A percentile compares a stretch with the other conserved stretches of the same genome.
Evolutionary conservation across 2,329 filamentous ascomycete species (phyloP).

Genomic region (Zymoseptoria brevis): DNA sequence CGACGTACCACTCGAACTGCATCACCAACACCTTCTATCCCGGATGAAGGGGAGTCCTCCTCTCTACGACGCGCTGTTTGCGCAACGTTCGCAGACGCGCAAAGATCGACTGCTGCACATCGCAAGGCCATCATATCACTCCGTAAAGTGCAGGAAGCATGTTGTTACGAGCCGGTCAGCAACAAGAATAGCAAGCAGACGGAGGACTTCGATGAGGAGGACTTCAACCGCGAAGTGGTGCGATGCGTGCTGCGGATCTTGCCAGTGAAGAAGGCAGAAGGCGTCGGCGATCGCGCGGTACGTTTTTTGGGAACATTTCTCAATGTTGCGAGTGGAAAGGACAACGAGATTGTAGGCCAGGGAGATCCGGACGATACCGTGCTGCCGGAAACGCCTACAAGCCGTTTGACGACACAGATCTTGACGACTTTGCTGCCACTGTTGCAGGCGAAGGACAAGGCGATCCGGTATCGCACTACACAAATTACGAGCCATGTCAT

Average conservation of each 20-base stretch:
- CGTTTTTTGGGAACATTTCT: conserved; percentile 85
- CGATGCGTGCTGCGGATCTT: conserved; percentile 76
- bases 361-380: conserved; percentile 53
- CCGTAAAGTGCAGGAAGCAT: conserved; percentile 83
- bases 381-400: conserved; percentile 75
- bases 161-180: conserved; percentile 49
- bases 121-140: conserved; percentile 81
- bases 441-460: conserved; percentile 84
- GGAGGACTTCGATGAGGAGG: conserved; percentile 69
- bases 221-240: conserved; percentile 80
- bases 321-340: conserved; percentile 56
- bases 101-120: conserved; percentile 82
- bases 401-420: conserved; percentile 66
- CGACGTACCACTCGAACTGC: conserved; percentile 20
- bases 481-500: conserved; percentile 87
- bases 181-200: conserved; percentile 45
- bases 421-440: conserved; percentile 67
- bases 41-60: conserved; percentile 63
- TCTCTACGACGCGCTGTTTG: conserved; percentile 67
- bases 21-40: conserved; percentile 40
- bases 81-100: conserved; percentile 52
- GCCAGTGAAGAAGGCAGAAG: conserved; percentile 84
- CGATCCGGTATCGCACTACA: conserved; percentile 78
- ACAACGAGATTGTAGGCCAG: conserved; percentile 30
- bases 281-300: conserved; percentile 75